phyloP scores from a whole-genome alignment of 139 green algal species.

The Trebouxia sp. region DNA sequence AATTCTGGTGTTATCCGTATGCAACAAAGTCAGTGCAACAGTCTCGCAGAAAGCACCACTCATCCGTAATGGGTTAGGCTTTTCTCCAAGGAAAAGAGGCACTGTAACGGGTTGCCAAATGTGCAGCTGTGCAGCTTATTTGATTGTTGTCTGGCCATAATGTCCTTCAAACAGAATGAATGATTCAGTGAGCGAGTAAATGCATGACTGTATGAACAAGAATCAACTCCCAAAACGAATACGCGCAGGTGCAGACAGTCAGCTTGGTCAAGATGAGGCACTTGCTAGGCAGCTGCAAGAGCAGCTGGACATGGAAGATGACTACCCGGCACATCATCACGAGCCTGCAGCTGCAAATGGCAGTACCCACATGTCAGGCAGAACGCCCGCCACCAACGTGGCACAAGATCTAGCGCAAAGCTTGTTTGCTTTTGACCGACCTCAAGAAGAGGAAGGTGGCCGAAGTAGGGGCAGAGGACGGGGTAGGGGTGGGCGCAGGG shows the following conservation, averaged over 20 bases:
- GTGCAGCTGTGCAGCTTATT: no score
- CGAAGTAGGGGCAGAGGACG: not conserved
- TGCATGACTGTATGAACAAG: no score
- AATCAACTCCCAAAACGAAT: not conserved
- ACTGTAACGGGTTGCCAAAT: no score
- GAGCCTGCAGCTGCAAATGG: not conserved
- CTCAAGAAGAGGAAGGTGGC: not conserved
- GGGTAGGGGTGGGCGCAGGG: conserved; percentile 33
- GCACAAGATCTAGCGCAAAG: not conserved
- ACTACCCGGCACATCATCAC: not conserved
- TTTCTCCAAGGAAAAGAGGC: no score
- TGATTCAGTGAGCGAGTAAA: no score
- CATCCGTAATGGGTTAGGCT: no score
- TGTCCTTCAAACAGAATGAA: no score
- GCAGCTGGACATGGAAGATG: conserved; percentile 32
- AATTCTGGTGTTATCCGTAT: no score
- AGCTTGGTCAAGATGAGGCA: conserved; percentile 13
- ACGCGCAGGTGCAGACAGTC: not conserved
- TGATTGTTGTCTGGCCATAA: no score
- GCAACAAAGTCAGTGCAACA: no score
- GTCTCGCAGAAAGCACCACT: no score
- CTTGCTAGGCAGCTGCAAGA: conserved; percentile 31
- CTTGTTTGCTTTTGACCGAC: conserved; percentile 11
- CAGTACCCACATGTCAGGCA: not conserved
- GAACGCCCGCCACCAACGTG: not conserved